These are phyloP conservation scores for Alternaria triticina DNA, from an alignment of 2,329 filamentous ascomycete species.

Conservation along the genomic window DNA sequence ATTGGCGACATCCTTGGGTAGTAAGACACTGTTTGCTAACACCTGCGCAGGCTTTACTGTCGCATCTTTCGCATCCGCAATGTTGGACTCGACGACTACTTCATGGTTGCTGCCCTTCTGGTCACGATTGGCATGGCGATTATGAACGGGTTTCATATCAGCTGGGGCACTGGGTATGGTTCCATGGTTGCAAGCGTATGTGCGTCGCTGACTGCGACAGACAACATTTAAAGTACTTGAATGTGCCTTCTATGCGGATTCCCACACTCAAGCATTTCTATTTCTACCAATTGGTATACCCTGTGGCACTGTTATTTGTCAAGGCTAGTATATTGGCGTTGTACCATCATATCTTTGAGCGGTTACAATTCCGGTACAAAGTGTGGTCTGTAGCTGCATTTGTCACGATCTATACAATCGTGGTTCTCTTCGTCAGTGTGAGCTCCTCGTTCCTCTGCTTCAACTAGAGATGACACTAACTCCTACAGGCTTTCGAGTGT, in stretches of 20 bases:
- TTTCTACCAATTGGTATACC: slow-evolving; percentile 33
- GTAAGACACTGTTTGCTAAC: not conserved
- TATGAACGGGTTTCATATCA: slow-evolving; percentile 3
- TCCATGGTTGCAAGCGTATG: not conserved
- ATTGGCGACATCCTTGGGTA: not conserved
- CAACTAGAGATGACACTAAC: not conserved
- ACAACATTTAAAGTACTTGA: not conserved
- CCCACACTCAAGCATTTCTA: slow-evolving; percentile 16
- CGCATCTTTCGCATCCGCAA: not conserved
- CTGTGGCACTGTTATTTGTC: slow-evolving; percentile 27
- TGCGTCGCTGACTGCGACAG: not conserved
- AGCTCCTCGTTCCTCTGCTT: not conserved
- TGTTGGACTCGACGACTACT: not conserved
- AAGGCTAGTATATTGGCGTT: slow-evolving; percentile 30
- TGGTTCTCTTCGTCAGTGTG: slow-evolving; percentile 22
- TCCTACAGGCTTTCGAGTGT: slow-evolving; percentile 27
- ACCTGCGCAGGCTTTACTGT: not conserved
- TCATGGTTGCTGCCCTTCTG: not conserved
- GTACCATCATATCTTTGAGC: slow-evolving; percentile 26
- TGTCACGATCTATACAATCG: slow-evolving; percentile 17
- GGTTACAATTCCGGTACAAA: slow-evolving; percentile 11
- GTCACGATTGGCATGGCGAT: slow-evolving; percentile 2
- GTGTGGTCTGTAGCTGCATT: slow-evolving; percentile 9
- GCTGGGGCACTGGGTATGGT: slow-evolving; percentile 6
- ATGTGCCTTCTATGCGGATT: not conserved